Conservation (phyloP, 306 rosid genomes). For the Neltuma alba region DNA sequence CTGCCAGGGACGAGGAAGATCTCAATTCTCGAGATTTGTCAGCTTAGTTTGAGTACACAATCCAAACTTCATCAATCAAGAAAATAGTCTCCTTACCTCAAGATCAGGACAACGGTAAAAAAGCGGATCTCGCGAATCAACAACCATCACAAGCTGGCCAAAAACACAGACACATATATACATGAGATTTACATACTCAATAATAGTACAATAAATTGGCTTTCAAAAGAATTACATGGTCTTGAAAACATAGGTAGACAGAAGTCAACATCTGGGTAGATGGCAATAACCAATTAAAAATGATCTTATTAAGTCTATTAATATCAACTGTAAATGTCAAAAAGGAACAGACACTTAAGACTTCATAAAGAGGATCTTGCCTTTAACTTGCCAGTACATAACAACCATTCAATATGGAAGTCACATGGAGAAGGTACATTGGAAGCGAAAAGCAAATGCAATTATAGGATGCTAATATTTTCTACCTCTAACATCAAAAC, state of each 20-base stretch:
- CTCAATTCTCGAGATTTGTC: conserved; percentile 1
- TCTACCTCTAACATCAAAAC: not conserved
- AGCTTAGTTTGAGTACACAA: not conserved
- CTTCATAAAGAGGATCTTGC: too few relatives aligned
- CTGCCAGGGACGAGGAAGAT: conserved; percentile 6
- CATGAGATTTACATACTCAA: conserved; percentile 11
- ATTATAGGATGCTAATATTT: conserved; percentile 1
- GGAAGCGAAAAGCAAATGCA: conserved; percentile 3
- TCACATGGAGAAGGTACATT: not conserved
- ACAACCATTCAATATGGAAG: not conserved
- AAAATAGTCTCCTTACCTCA: conserved; percentile 61
- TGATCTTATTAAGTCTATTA: not conserved
- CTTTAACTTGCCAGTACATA: too few relatives aligned
- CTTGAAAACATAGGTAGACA: not conserved
- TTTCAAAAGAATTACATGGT: conserved; percentile 27
- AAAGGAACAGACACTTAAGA: not conserved
- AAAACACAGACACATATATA: conserved; percentile 4
- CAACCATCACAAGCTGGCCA: conserved; percentile 93
- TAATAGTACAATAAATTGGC: not conserved
- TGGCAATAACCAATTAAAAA: not conserved
- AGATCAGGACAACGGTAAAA: conserved; percentile 98
- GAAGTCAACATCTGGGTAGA: not conserved
- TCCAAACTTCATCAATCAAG: conserved; percentile 14
- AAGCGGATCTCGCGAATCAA: conserved; percentile 89
- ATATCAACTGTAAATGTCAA: not conserved